These are phyloP conservation scores for Fagus sylvatica DNA, from an alignment of 306 rosid genomes.

Conservation along the genomic window DNA sequence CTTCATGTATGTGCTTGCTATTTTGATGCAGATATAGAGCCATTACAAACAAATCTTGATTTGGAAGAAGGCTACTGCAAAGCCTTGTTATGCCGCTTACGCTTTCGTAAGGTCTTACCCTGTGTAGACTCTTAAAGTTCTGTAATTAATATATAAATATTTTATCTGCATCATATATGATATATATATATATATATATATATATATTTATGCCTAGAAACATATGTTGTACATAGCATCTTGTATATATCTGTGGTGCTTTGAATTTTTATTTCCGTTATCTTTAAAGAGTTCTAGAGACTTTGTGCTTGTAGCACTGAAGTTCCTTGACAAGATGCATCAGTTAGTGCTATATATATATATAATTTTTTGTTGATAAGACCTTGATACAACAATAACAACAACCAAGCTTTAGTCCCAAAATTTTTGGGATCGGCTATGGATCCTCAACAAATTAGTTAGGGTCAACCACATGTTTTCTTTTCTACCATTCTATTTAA, in stretches of 20 bases:
- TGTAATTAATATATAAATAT: conserved; percentile 21
- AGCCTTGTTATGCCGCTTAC: conserved; percentile 91
- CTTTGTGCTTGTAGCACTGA: neutral
- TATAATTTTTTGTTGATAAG: too few species aligned
- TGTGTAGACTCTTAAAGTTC: conserved; percentile 47
- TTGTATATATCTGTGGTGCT: neutral
- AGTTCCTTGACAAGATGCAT: neutral
- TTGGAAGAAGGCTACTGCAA: conserved; percentile 96
- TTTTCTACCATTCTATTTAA: too few species aligned
- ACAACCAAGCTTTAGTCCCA: too few species aligned
- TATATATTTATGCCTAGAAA: neutral
- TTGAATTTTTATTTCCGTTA: neutral
- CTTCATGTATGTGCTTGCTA: conserved; percentile 25
- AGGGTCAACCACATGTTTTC: too few species aligned
- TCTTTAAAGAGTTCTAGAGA: neutral
- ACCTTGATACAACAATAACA: too few species aligned
- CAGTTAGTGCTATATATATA: neutral
- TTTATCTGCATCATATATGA: conserved; percentile 27
- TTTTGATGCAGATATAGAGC: conserved; percentile 73
- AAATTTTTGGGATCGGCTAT: too few species aligned
- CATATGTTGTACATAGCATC: neutral
- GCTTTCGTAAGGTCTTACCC: conserved; percentile 99
- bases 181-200: neutral
- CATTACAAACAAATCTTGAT: conserved; percentile 68
- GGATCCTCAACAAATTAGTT: too few species aligned